Evolutionary conservation across 2,329 filamentous ascomycete genomes (phyloP).

Genomic region (Gnomoniopsis sp.): DNA sequence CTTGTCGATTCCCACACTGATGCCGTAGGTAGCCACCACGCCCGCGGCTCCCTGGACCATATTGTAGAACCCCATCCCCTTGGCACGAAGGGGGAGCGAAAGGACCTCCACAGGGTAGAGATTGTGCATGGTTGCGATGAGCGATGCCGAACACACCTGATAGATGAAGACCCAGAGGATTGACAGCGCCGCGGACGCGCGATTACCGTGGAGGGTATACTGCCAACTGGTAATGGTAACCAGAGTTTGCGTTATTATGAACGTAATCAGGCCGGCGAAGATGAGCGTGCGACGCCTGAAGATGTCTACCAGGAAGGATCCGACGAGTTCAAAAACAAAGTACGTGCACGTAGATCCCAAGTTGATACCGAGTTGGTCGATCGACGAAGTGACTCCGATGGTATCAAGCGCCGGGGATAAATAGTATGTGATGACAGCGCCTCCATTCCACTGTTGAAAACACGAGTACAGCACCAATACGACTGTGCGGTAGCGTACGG

Average conservation of each 20-base stretch:
- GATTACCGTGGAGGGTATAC: conserved; percentile 29
- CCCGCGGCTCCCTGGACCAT: conserved; percentile 42
- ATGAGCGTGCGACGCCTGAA: conserved; percentile 41
- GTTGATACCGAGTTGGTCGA: conserved; percentile 38
- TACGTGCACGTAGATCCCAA: conserved; percentile 41
- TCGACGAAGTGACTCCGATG: conserved; percentile 34
- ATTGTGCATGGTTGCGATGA: conserved; percentile 47
- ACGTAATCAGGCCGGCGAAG: conserved; percentile 37
- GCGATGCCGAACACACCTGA: conserved; percentile 41
- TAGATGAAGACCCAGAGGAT: conserved; percentile 46
- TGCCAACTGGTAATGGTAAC: conserved; percentile 47
- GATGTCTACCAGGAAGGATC: conserved; percentile 38
- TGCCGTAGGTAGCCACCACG: conserved; percentile 42
- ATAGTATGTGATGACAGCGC: conserved; percentile 42
- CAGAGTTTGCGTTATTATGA: conserved; percentile 41
- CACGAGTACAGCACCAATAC: conserved; percentile 42
- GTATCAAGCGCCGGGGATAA: conserved; percentile 37
- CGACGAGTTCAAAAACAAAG: conserved; percentile 42
- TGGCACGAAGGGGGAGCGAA: conserved; percentile 39
- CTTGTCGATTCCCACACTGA: conserved; percentile 42
- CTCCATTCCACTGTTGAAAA: conserved; percentile 45
- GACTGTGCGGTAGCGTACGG: conserved; percentile 39
- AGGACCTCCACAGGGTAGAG: conserved; percentile 43
- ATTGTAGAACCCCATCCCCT: conserved; percentile 42
- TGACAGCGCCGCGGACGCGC: conserved; percentile 36